Percentiles rank a stretch among this genome's conserved stretches.
phyloP scores from a whole-genome alignment of 768 basidiomycete species.

The Fistulinella prunicolor region DNA sequence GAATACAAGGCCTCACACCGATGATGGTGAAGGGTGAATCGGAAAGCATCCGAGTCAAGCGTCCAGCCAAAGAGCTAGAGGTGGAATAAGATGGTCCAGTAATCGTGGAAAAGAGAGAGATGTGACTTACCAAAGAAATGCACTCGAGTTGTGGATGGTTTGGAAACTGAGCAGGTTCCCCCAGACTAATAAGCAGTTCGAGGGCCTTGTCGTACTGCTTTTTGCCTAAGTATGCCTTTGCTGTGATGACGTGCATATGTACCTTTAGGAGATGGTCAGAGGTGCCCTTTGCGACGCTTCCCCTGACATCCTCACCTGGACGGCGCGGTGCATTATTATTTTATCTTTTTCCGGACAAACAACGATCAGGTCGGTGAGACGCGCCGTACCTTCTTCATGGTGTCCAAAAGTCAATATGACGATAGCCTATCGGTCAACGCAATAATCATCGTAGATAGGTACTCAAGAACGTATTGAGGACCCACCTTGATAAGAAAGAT shows the following conservation, averaged over 20 bases:
- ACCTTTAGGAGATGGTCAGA: neutral
- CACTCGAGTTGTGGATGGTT: neutral
- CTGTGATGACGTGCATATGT: neutral
- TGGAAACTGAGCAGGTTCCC: neutral
- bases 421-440: neutral
- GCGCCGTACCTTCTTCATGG: neutral
- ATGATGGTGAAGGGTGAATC: neutral
- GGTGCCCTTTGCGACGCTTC: neutral
- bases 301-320: neutral
- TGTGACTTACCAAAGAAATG: neutral
- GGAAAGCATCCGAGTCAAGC: neutral
- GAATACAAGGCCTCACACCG: neutral
- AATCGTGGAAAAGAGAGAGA: neutral
- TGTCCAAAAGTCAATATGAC: neutral
- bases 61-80: neutral
- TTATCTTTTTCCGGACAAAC: neutral
- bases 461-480: neutral
- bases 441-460: neutral
- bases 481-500: neutral
- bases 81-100: neutral
- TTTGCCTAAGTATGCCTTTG: neutral
- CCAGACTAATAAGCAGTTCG: neutral
- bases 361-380: neutral
- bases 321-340: neutral
- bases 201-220: neutral